phyloP scores from a whole-genome alignment of 2,329 filamentous ascomycete genomes.

The Fusarium oligoseptatum region DNA sequence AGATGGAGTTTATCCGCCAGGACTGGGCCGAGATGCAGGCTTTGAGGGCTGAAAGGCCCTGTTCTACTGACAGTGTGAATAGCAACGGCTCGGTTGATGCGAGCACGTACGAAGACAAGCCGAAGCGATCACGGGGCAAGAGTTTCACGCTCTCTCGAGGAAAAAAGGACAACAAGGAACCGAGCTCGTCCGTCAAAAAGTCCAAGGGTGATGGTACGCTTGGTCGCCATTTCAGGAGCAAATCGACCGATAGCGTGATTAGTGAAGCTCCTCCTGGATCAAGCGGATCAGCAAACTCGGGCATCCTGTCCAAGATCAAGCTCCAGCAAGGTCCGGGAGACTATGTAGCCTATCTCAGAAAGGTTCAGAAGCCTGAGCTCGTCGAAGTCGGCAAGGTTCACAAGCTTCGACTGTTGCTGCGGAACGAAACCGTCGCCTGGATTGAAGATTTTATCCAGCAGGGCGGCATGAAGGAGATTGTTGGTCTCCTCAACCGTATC shows the following conservation, averaged over 20 bases:
- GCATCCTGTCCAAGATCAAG: constrained; percentile 76
- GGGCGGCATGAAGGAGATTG: constrained; percentile 93
- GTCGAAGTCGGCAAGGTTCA: constrained; percentile 96
- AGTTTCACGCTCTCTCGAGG: constrained; percentile 83
- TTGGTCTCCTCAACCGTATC: constrained; percentile 87
- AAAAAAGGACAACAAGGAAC: constrained; percentile 72
- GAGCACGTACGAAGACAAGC: constrained; percentile 62
- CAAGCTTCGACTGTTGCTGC: constrained; percentile 87
- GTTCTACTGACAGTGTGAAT: constrained; percentile 60
- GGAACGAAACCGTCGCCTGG: constrained; percentile 97
- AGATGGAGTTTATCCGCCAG: constrained; percentile 94
- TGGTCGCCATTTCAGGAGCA: constrained; percentile 76
- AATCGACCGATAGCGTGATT: constrained; percentile 78
- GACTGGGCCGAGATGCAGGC: constrained; percentile 80
- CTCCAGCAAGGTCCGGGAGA: constrained; percentile 82
- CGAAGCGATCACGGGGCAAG: constrained; percentile 60
- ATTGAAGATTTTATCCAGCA: constrained; percentile 91
- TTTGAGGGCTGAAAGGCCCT: constrained; percentile 59
- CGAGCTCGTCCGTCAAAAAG: constrained; percentile 80
- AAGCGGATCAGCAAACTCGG: constrained; percentile 67
- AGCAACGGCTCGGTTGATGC: constrained; percentile 51
- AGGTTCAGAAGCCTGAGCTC: constrained; percentile 82
- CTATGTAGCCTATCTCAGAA: constrained; percentile 87
- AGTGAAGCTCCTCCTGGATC: constrained; percentile 68
- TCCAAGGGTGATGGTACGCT: constrained; percentile 74